Conservation (phyloP, 192 early-diverging fungal species). For the Umbelopsis ramanniana region DNA sequence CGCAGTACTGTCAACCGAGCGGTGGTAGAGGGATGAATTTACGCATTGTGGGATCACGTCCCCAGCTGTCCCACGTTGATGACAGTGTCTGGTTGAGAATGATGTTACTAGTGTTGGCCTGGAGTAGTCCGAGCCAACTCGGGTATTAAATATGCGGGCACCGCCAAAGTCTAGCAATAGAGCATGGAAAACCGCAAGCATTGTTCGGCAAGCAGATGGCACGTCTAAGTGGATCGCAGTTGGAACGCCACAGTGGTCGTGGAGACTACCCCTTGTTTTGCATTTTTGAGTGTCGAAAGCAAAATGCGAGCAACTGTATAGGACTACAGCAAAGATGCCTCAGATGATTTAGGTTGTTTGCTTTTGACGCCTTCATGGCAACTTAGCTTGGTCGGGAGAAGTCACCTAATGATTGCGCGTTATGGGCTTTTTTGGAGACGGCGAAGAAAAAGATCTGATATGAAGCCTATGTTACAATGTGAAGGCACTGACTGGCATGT, state of each 20-base stretch:
- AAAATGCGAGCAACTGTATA: no score
- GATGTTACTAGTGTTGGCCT: slow-evolving; percentile 18
- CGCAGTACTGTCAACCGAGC: slow-evolving; percentile 24
- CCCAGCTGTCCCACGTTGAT: slow-evolving; percentile 18
- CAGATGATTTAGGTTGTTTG: no score
- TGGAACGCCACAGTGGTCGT: slow-evolving; percentile 24
- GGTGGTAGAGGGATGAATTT: slow-evolving; percentile 23
- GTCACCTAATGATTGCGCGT: no score
- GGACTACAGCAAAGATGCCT: no score
- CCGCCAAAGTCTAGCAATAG: slow-evolving; percentile 23
- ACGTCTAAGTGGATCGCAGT: slow-evolving; percentile 23
- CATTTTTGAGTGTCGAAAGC: neutral
- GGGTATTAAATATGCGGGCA: slow-evolving; percentile 24
- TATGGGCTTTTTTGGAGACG: no score
- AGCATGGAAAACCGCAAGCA: slow-evolving; percentile 22
- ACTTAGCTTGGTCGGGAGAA: no score
- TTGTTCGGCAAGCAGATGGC: slow-evolving; percentile 22
- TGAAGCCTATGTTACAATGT: no score
- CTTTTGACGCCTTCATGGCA: no score
- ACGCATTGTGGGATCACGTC: slow-evolving; percentile 19
- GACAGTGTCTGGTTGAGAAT: slow-evolving; percentile 22
- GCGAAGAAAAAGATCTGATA: no score
- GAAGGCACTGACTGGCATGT: no score
- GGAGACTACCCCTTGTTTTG: slow-evolving; percentile 23
- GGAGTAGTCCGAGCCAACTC: slow-evolving; percentile 11